Conservation (phyloP, 139 green algal genomes). For the Tetraselmis striata region DNA sequence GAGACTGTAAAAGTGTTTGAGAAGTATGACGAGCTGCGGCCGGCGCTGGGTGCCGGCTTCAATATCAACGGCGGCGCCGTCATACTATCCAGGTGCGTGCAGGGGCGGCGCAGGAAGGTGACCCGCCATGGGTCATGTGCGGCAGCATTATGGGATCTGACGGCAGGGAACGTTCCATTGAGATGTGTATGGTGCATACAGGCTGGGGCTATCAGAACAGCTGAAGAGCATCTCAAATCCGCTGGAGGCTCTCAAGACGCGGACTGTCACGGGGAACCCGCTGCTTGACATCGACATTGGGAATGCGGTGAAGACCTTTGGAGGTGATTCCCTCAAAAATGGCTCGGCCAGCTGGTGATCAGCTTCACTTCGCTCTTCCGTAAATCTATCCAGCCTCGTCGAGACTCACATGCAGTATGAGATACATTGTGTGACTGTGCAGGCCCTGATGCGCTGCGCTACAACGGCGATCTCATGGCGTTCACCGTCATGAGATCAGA, state of each 20-base stretch:
- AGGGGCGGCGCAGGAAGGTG: too few relatives aligned
- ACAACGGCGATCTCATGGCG: neutral
- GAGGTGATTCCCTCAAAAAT: too few relatives aligned
- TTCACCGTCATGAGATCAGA: neutral
- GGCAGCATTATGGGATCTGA: too few relatives aligned
- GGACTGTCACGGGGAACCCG: neutral
- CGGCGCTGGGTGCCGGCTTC: conserved; percentile 8
- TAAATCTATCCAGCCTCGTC: too few relatives aligned
- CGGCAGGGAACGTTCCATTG: too few relatives aligned
- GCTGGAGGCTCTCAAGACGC: neutral
- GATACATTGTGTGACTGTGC: too few relatives aligned
- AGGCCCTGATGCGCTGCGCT: neutral
- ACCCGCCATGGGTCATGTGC: too few relatives aligned
- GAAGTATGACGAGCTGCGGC: neutral
- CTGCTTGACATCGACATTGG: neutral
- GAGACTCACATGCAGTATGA: too few relatives aligned
- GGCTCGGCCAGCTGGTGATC: too few relatives aligned
- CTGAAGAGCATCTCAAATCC: neutral
- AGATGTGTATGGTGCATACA: too few relatives aligned
- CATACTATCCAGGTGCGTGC: conserved; percentile 6
- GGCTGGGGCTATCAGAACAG: neutral
- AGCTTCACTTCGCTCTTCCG: too few relatives aligned
- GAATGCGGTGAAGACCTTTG: neutral
- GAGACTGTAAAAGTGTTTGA: neutral
- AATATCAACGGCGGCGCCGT: conserved; percentile 19